Percentiles rank a stretch among this genome's conserved stretches.
phyloP scores from a whole-genome alignment of 257 asterid genomes.

The Solanum acaule region DNA sequence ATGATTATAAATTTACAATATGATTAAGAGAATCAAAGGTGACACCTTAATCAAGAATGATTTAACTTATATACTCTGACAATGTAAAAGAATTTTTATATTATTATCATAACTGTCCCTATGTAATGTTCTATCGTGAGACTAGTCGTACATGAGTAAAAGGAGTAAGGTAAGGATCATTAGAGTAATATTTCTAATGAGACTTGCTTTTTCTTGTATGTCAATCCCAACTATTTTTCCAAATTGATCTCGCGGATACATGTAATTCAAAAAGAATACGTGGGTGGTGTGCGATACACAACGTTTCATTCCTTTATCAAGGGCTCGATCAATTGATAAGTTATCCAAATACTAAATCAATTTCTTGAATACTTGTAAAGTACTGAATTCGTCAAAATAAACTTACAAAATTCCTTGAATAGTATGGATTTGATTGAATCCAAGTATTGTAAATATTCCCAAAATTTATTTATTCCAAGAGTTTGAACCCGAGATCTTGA shows the following conservation, averaged over 20 bases:
- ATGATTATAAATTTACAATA: not conserved
- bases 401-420: not conserved
- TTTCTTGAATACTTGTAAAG: not conserved
- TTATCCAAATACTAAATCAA: not conserved
- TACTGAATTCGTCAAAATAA: not conserved
- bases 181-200: too few relatives aligned
- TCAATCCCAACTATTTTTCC: too few relatives aligned
- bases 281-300: not conserved
- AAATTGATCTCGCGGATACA: not conserved
- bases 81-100: not conserved
- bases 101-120: too few relatives aligned
- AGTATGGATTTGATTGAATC: not conserved
- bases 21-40: not conserved
- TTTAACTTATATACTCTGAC: not conserved
- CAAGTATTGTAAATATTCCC: not conserved
- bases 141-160: too few relatives aligned
- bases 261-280: not conserved
- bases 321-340: not conserved
- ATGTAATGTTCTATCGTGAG: too few relatives aligned
- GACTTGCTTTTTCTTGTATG: too few relatives aligned
- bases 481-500: not conserved
- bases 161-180: too few relatives aligned
- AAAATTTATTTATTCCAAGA: not conserved
- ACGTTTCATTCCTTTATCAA: not conserved
- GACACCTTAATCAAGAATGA: not conserved